phyloP scores from a whole-genome alignment of 2,329 filamentous ascomycete species.

The Gliomastix tumulicola region DNA sequence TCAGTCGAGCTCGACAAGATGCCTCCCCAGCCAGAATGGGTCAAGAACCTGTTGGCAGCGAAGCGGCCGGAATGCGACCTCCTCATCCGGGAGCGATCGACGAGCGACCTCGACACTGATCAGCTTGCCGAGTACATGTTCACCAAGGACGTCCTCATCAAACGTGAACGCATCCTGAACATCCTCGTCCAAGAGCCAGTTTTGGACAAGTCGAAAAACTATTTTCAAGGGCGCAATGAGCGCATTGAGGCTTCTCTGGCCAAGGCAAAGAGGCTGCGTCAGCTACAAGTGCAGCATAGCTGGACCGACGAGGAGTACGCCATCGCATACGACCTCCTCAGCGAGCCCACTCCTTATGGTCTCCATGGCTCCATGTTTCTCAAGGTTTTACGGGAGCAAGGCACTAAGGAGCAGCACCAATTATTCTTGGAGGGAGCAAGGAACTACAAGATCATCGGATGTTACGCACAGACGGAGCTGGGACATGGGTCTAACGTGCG shows the following conservation, averaged over 20 bases:
- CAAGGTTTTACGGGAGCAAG: slow-evolving; percentile 4
- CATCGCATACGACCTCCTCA: slow-evolving; percentile 61
- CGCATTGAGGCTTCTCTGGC: slow-evolving; percentile 64
- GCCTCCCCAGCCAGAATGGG: slow-evolving; percentile 19
- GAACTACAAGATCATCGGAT: slow-evolving; percentile 6
- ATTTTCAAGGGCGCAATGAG: slow-evolving; percentile 63
- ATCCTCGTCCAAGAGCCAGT: slow-evolving; percentile 62
- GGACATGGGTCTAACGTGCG: slow-evolving; percentile 7
- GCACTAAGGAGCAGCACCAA: slow-evolving; percentile 3
- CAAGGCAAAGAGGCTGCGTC: slow-evolving; percentile 62
- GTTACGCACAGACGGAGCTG: slow-evolving; percentile 8
- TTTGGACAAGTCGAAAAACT: slow-evolving; percentile 74
- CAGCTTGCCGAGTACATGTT: slow-evolving; percentile 63
- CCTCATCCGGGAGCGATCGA: slow-evolving; percentile 59
- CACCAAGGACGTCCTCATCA: slow-evolving; percentile 55
- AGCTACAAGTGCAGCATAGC: slow-evolving; percentile 59
- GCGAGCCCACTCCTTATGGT: slow-evolving; percentile 49
- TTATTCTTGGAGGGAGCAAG: slow-evolving; percentile 1
- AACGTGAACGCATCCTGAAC: slow-evolving; percentile 52
- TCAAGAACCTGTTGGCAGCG: slow-evolving; percentile 30
- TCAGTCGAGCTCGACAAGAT: no score
- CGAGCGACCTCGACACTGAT: slow-evolving; percentile 60
- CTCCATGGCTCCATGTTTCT: slow-evolving; percentile 7
- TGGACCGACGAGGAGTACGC: slow-evolving; percentile 61
- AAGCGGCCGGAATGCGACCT: slow-evolving; percentile 64